Base-by-base conservation (phyloP, 768 basidiomycete species). In the Rhizopogon vinicolor region DNA sequence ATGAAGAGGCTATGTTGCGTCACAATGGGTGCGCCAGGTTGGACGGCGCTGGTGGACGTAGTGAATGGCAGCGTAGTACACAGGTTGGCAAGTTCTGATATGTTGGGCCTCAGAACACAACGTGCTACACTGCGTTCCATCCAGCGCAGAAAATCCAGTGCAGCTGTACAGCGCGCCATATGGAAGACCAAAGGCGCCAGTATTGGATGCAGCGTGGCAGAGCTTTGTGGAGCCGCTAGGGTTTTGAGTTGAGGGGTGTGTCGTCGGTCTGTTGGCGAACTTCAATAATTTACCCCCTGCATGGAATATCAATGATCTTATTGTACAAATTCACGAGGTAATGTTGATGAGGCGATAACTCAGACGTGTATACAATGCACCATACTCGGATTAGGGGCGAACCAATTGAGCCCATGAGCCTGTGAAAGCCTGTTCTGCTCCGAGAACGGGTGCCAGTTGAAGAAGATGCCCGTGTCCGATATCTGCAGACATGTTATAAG, bases 141-240 rank as follows among this genome's bases (percentile, higher is more conserved):
- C 25, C 25, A 25, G 4, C 4, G 25, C 25, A 25, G n/a, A n/a
- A n/a, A 25, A 55, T 46, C 63, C 58, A 2, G 57, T 51, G 33
- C 62, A 52, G 31, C 53, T 48, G n/a, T 60, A 58, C 25, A 18
- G 52, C 22, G 31, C 33, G 14, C 33, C 29, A 1, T 42, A 58
- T 19, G 60, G 43, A 41, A 51, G 52, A 44, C 54, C 41, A 13
- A 60, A 61, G 41, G 61, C 73, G 13, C 74, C 75, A 2, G 72
- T 75, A 29, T 60, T 87, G 52, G 84, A 88, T 62, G 70, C 84
- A 14, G 78, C 83, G 1, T 89, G 86, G 85, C 80, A 82, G 63
- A 79, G 75, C 57, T 84, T 89, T 43, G 80, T 85, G 43, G 83
- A 87, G 64, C 86, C 87, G 60, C 72, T 89, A 42, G 86, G 86